Base-by-base conservation (phyloP, 169 alveolate species). In the Theileria orientalis region DNA sequence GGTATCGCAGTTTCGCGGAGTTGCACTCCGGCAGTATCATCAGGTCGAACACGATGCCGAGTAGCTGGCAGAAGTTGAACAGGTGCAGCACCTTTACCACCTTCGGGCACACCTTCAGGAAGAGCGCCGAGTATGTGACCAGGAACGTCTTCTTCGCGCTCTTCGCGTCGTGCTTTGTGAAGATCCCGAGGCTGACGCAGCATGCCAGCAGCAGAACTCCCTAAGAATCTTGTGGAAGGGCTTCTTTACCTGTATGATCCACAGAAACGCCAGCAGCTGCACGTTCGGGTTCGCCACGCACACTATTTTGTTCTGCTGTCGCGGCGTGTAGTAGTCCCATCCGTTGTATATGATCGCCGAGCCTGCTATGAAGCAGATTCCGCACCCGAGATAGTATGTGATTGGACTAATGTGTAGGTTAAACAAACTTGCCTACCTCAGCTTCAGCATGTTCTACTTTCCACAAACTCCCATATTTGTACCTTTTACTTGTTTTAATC, bases 11-110 rank as follows among this genome's bases (percentile, higher is more conserved):
- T 19, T 69, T 69, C 23, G 47, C 69, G 44, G 66, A 56, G 62
- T 82, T 82, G 64, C 89, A 82, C 54, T 82, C 89, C 59, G 74
- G 89, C 54, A 82, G 69, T 13, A 82, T 21, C 3, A 82, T 63
- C 29, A 82, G 69, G 63, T 82, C 85, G 19, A 82, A n/a, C 32
- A 70, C 47, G 42, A 73, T 74, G 0, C 74, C 61, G 19, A 75
- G 69, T 46, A 82, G 57, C 37, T 73, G 89, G 69, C 89, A 72
- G 25, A 69, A 30, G 52, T 72, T 73, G 64, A 82, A 74, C 33
- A 82, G 54, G 57, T 82, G 89, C 67, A 82, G 49, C 46, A 82
- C 1, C 61, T 74, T 72, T 5, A 82, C 82, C 33, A 82, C 44
- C 60, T 21, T n/a, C 21, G 89, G 89, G 51, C 85, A 82, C 62